Percentiles rank a stretch among this genome's conserved stretches.
phyloP scores from a whole-genome alignment of 2,329 filamentous ascomycete genomes.

The Diaporthe capsici region DNA sequence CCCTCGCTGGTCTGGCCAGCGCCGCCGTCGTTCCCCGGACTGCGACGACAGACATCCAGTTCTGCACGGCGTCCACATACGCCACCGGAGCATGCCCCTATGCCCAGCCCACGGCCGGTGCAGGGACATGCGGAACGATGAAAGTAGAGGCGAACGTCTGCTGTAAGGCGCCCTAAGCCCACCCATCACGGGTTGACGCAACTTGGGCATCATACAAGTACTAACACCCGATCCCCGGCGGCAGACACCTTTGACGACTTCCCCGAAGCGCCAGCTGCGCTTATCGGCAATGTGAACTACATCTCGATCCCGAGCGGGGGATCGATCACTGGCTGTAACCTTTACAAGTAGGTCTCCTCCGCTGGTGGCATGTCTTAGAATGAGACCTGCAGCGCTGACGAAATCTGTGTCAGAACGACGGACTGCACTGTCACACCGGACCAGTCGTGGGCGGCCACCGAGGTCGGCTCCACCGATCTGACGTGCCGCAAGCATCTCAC shows the following conservation, averaged over 20 bases:
- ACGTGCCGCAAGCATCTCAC: conserved; percentile 38
- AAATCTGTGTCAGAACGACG: conserved; percentile 11
- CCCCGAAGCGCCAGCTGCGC: background rate
- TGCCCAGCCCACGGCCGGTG: conserved; percentile 33
- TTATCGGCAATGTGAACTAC: conserved; percentile 34
- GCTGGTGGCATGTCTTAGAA: background rate
- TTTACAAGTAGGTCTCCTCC: conserved; percentile 31
- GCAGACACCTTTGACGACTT: conserved; percentile 36
- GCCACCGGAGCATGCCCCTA: conserved; percentile 33
- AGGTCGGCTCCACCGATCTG: conserved; percentile 33
- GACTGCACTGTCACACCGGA: conserved; percentile 35
- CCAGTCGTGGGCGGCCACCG: conserved; percentile 35
- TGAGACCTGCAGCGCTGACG: background rate
- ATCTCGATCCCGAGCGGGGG: conserved; percentile 28
- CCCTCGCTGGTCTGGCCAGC: background rate
- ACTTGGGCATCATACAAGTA: background rate
- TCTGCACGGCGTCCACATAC: conserved; percentile 32
- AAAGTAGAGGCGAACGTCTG: conserved; percentile 20
- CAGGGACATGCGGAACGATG: conserved; percentile 30
- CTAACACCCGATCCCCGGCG: background rate
- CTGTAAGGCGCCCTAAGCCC: background rate
- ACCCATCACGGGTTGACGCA: background rate
- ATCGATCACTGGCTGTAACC: conserved; percentile 19
- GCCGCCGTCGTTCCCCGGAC: background rate
- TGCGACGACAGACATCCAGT: conserved; percentile 18